These are phyloP conservation scores for Coprinopsis strossmayeri DNA, from an alignment of 768 basidiomycete genomes.

Conservation along the genomic window DNA sequence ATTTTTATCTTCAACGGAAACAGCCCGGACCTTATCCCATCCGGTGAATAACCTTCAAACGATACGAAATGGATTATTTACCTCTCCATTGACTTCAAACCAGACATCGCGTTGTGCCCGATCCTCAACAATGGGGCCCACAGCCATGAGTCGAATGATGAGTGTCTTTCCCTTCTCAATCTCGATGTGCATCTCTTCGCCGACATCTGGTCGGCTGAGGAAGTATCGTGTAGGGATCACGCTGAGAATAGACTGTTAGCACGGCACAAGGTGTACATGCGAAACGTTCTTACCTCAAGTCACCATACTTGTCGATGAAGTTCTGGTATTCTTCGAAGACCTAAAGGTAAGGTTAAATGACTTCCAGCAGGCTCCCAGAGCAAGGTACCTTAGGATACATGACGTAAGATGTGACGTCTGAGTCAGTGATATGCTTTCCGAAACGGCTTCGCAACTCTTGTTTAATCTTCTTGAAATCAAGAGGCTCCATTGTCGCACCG, in stretches of 20 bases:
- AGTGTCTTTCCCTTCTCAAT: constrained; percentile 97
- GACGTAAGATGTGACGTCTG: constrained; percentile 90
- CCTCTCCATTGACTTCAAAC: constrained; percentile 98
- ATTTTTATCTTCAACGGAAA: constrained; percentile 93
- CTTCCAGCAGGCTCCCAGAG: not conserved
- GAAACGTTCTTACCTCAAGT: constrained; percentile 52
- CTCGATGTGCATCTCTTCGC: constrained; percentile 95
- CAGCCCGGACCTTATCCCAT: constrained; percentile 73
- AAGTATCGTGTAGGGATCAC: constrained; percentile 97
- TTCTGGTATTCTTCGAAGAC: constrained; percentile 96
- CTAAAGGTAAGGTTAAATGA: constrained; percentile 27
- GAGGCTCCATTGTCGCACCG: constrained; percentile 76
- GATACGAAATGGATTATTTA: constrained; percentile 23
- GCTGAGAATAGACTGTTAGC: constrained; percentile 32
- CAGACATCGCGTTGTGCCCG: constrained; percentile 93
- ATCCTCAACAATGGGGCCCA: constrained; percentile 88
- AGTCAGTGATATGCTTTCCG: constrained; percentile 90
- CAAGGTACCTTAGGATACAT: constrained; percentile 91
- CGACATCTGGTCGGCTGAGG: constrained; percentile 83
- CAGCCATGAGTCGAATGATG: constrained; percentile 92
- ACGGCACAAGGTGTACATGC: constrained; percentile 4
- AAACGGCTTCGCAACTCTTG: constrained; percentile 88
- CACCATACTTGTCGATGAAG: constrained; percentile 94
- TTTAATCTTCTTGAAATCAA: constrained; percentile 97
- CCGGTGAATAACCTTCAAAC: constrained; percentile 13